phyloP scores from a whole-genome alignment of 2,329 filamentous ascomycete species.

The Colletotrichum liaoningense region DNA sequence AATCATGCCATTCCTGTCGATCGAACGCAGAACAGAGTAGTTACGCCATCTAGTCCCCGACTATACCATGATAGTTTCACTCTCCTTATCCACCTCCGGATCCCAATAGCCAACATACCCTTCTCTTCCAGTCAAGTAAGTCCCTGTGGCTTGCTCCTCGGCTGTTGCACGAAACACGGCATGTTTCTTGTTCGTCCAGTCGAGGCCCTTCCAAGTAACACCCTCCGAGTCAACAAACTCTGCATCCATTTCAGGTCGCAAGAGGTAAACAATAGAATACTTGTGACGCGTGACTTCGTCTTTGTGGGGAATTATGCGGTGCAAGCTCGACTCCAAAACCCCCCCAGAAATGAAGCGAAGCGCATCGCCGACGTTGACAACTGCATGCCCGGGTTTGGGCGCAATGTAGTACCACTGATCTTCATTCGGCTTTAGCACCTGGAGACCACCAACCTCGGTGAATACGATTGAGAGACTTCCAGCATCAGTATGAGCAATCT shows the following conservation, averaged over 20 bases:
- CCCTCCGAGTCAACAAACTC: conserved; percentile 36
- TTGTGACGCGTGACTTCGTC: conserved; percentile 36
- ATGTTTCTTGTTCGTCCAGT: conserved; percentile 40
- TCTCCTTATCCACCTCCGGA: conserved; percentile 8
- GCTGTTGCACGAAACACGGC: conserved; percentile 32
- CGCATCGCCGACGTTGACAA: conserved; percentile 34
- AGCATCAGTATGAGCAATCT: conserved; percentile 38
- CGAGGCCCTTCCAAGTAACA: conserved; percentile 33
- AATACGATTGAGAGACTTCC: conserved; percentile 39
- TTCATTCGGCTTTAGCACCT: conserved; percentile 35
- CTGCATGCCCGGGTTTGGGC: conserved; percentile 30
- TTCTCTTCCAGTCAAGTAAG: conserved; percentile 19
- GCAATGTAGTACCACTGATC: conserved; percentile 37
- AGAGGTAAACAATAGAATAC: conserved; percentile 38
- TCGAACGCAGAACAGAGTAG: too few relatives aligned
- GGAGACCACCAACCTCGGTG: conserved; percentile 36
- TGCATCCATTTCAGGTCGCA: conserved; percentile 38
- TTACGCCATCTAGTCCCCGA: too few relatives aligned
- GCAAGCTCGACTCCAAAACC: conserved; percentile 34
- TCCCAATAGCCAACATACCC: conserved; percentile 21
- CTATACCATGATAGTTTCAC: conserved; percentile 1
- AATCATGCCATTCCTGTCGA: too few relatives aligned
- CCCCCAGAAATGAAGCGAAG: conserved; percentile 35
- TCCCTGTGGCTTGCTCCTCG: conserved; percentile 11
- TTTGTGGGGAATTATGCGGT: conserved; percentile 37